These are phyloP conservation scores for Actinomortierella ambigua DNA, from an alignment of 371 early-diverging fungal genomes.

Conservation along the genomic window DNA sequence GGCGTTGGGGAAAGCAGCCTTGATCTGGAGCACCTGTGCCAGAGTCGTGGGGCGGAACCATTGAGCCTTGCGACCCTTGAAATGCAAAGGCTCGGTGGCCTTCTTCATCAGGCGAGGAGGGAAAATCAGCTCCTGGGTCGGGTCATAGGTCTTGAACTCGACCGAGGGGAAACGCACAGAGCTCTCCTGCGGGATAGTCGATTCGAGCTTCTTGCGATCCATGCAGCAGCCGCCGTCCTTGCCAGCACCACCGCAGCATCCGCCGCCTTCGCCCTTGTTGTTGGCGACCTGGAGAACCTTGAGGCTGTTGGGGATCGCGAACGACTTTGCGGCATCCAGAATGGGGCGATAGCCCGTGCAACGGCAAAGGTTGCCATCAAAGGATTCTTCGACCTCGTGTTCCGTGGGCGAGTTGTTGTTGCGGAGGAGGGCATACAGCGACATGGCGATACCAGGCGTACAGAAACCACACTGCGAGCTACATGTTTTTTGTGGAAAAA, in stretches of 20 bases:
- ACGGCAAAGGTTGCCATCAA: slow-evolving; percentile 85
- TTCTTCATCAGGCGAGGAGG: slow-evolving; percentile 61
- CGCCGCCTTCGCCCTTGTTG: slow-evolving; percentile 17
- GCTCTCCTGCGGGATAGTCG: slow-evolving; percentile 46
- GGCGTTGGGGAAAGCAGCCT: slow-evolving; percentile 61
- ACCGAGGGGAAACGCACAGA: slow-evolving; percentile 43
- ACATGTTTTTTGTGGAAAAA: not conserved
- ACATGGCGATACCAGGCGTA: slow-evolving; percentile 86
- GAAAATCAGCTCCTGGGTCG: slow-evolving; percentile 64
- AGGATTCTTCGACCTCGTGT: slow-evolving; percentile 75
- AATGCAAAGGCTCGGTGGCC: slow-evolving; percentile 44
- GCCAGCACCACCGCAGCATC: slow-evolving; percentile 46
- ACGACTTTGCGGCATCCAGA: slow-evolving; percentile 77
- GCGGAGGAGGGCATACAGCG: slow-evolving; percentile 71
- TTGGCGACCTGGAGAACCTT: slow-evolving; percentile 19
- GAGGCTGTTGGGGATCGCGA: slow-evolving; percentile 44
- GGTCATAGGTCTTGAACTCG: slow-evolving; percentile 57
- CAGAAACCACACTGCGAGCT: slow-evolving; percentile 87
- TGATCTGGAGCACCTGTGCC: slow-evolving; percentile 56
- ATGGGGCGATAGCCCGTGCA: slow-evolving; percentile 88
- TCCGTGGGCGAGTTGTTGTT: slow-evolving; percentile 67
- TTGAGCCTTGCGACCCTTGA: slow-evolving; percentile 45
- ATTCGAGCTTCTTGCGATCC: slow-evolving; percentile 18
- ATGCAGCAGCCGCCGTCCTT: slow-evolving; percentile 49
- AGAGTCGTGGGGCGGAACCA: slow-evolving; percentile 74